Evolutionary conservation across 2,329 filamentous ascomycete species (phyloP).

Genomic region (Hypoxylon sp.): DNA sequence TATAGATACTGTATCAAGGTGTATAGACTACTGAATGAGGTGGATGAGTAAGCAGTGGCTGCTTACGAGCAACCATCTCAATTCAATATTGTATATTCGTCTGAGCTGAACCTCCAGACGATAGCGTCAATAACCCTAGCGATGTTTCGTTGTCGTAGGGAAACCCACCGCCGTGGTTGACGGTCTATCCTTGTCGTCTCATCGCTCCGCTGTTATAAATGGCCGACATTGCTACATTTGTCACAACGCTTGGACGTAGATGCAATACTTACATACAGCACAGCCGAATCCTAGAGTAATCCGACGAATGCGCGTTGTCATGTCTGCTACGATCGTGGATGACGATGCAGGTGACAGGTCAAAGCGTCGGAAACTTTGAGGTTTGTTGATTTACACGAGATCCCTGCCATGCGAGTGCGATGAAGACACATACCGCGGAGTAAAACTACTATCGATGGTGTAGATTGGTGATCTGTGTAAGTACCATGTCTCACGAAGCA

Average conservation of each 20-base stretch:
- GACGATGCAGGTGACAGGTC: slow-evolving; percentile 20
- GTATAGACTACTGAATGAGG: not conserved
- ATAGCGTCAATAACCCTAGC: not conserved
- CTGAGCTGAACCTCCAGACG: not conserved
- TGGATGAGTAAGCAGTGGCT: not conserved
- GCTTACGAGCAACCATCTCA: not conserved
- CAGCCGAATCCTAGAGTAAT: slow-evolving; percentile 18
- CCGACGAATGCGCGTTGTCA: slow-evolving; percentile 14
- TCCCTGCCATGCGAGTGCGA: slow-evolving; percentile 7
- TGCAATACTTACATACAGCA: slow-evolving; percentile 17
- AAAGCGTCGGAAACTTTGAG: slow-evolving; percentile 23
- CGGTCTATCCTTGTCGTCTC: not conserved
- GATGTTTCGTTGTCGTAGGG: not conserved
- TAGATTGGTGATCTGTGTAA: not conserved
- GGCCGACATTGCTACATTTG: not conserved
- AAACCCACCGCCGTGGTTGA: slow-evolving; percentile 9
- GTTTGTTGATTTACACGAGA: slow-evolving; percentile 8
- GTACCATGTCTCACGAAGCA: not conserved
- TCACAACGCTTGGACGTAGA: slow-evolving; percentile 21
- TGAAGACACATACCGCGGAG: slow-evolving; percentile 2
- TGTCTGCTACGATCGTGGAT: slow-evolving; percentile 15
- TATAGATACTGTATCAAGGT: not conserved
- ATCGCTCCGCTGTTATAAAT: not conserved
- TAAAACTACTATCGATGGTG: not conserved
- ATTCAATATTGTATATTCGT: not conserved